Evolutionary conservation across 176 grass and related monocot genomes (phyloP), one percentile per base, ranked within the genome.

Genomic region (Oryza australiensis): DNA sequence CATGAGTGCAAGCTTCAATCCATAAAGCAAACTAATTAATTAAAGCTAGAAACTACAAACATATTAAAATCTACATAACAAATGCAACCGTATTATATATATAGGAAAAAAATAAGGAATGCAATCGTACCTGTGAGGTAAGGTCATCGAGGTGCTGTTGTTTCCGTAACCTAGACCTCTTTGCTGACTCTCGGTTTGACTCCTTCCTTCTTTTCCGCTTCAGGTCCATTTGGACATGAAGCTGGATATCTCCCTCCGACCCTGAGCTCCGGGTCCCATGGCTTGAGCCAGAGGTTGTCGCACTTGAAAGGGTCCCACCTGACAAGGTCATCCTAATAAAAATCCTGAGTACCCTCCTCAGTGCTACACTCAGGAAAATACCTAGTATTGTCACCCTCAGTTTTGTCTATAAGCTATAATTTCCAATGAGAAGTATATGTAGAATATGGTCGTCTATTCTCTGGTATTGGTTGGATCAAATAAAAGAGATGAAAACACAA

Each of bases 101-200:
- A n/a, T 5, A 27, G 4, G 9, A 0, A 42, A 43, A 14, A 7
- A 48, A 3, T n/a, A 4, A 35, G 11, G 1, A 9, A 27, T 5
- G 27, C 35, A 9, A 76, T 76, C 48, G 6, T 70, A 87, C 85
- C 85, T 87, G 70, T 0, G 68, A 64, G 11, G 53, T 85, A 26
- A 97, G 80, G 9, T 88, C 74, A 5, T 91, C 84, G 12, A 93
- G 29, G 10, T 86, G 88, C 5, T 85, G 80, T 51, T 89, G 94
- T 78, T 93, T 97, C 26, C 91, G 77, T 81, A 85, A 66, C 49
- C 91, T 78, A 3, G 90, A 91, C n/a, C 86, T 73, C 77, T 69
- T 83, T 1, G 94, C 94, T 0, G 94, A 97, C 70, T 83, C 88
- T 0, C 94, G 86, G 78, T 93, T 97, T 23, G 94, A 93, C 3